Evolutionary conservation across 495 filamentous ascomycete species (phyloP).

Genomic region (Aspergillus heteromorphus): DNA sequence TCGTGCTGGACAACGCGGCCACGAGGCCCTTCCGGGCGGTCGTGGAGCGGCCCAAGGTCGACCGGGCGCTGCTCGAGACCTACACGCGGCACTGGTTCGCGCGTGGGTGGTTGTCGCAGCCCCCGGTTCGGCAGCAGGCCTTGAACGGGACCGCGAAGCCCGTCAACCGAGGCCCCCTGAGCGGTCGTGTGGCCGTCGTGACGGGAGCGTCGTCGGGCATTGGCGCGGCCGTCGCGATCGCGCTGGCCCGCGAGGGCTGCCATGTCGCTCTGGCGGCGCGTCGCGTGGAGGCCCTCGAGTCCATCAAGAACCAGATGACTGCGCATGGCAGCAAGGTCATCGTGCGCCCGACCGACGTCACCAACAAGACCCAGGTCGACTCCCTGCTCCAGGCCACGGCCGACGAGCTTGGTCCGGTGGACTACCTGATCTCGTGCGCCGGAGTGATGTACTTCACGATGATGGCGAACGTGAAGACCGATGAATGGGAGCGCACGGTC

Average conservation of each 20-base stretch:
- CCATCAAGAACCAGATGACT: slow-evolving; percentile 46
- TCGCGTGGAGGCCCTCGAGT: slow-evolving; percentile 53
- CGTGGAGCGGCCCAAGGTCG: slow-evolving; percentile 56
- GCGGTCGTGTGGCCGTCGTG: slow-evolving; percentile 47
- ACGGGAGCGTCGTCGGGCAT: slow-evolving; percentile 50
- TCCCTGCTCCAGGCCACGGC: slow-evolving; percentile 46
- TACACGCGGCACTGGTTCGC: slow-evolving; percentile 68
- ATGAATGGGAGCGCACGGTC: slow-evolving; percentile 65
- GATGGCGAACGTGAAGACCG: slow-evolving; percentile 60
- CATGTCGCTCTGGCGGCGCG: slow-evolving; percentile 59
- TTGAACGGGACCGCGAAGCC: slow-evolving; percentile 27
- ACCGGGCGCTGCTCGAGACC: slow-evolving; percentile 53
- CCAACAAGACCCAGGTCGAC: slow-evolving; percentile 49
- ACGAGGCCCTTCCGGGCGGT: slow-evolving; percentile 51
- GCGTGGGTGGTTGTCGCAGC: slow-evolving; percentile 56
- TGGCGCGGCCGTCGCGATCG: slow-evolving; percentile 43
- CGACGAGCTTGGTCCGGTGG: slow-evolving; percentile 56
- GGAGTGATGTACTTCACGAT: slow-evolving; percentile 74
- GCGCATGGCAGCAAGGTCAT: slow-evolving; percentile 51
- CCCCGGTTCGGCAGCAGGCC: slow-evolving; percentile 41
- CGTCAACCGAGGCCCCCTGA: slow-evolving; percentile 42
- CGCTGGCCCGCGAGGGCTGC: slow-evolving; percentile 52
- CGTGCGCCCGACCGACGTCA: slow-evolving; percentile 56
- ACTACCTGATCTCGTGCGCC: slow-evolving; percentile 62
- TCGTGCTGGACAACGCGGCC: slow-evolving; percentile 54